These are phyloP conservation scores for Paulinella micropora DNA, from an alignment of 78 protist species.

Conservation along the genomic window DNA sequence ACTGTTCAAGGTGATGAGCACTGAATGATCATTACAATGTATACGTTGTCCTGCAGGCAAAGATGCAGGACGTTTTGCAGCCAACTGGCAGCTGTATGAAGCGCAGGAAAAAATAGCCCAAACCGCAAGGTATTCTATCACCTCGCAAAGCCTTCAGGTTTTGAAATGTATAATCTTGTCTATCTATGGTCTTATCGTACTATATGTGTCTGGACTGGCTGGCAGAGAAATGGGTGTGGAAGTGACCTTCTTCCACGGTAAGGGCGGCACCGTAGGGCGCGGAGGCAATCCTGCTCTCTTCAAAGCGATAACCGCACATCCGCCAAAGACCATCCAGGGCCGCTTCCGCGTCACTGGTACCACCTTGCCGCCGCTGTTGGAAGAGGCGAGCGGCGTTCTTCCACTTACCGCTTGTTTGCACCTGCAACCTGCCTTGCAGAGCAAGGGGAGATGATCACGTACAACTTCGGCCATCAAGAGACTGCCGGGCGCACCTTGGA, in stretches of 20 bases:
- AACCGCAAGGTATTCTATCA: too few species aligned
- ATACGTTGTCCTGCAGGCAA: constrained; percentile 45
- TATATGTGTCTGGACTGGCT: too few species aligned
- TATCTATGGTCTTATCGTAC: too few species aligned
- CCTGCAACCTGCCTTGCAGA: too few species aligned
- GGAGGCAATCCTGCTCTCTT: constrained; percentile 55
- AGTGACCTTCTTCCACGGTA: constrained; percentile 53
- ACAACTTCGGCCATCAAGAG: constrained; percentile 24
- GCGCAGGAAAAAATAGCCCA: constrained; percentile 42
- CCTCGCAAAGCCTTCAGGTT: too few species aligned
- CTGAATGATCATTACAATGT: constrained; percentile 58
- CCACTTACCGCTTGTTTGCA: too few species aligned
- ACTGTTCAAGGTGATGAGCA: too few species aligned
- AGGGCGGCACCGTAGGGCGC: constrained; percentile 44
- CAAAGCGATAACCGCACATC: constrained; percentile 43
- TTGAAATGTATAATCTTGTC: too few species aligned
- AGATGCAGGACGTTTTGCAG: constrained; percentile 45
- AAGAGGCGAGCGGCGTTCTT: too few species aligned
- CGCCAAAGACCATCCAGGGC: constrained; percentile 40
- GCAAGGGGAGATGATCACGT: constrained; percentile 53
- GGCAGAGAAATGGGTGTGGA: constrained; percentile 12
- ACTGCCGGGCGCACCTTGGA: constrained; percentile 25
- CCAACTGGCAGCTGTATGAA: constrained; percentile 34
- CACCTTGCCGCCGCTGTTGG: too few species aligned
- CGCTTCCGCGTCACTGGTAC: constrained; percentile 46